Evolutionary conservation across 768 basidiomycete species (phyloP).

Genomic region (Phallus indusiatus): DNA sequence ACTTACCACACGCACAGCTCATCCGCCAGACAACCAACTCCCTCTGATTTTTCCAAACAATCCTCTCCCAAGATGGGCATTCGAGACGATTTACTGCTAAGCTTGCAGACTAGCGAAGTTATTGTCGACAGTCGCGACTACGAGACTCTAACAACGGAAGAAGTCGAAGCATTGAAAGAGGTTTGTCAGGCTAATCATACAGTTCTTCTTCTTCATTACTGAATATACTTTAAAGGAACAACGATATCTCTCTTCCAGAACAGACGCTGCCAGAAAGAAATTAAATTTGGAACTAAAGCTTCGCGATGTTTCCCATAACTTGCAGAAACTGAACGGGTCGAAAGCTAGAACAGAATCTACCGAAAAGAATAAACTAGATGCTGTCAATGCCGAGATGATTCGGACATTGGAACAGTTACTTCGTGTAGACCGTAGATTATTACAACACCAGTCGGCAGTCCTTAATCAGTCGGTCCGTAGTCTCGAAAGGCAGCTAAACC

Average conservation of each 20-base stretch:
- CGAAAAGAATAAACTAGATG: slow-evolving; percentile 59
- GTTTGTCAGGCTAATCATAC: slow-evolving; percentile 26
- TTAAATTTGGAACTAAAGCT: slow-evolving; percentile 78
- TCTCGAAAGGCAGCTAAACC: slow-evolving; percentile 44
- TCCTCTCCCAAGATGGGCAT: slow-evolving; percentile 27
- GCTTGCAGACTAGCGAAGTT: slow-evolving; percentile 87
- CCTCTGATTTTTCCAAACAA: neutral
- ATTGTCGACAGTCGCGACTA: slow-evolving; percentile 83
- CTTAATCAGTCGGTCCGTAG: slow-evolving; percentile 60
- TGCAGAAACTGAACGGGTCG: slow-evolving; percentile 53
- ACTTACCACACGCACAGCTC: too few relatives aligned
- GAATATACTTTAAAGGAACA: slow-evolving; percentile 47
- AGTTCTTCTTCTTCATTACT: slow-evolving; percentile 2
- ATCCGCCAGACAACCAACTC: too few relatives aligned
- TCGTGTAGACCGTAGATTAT: slow-evolving; percentile 48
- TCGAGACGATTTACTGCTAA: slow-evolving; percentile 79
- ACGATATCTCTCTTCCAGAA: slow-evolving; percentile 54
- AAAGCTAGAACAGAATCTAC: slow-evolving; percentile 55
- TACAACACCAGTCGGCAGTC: slow-evolving; percentile 79
- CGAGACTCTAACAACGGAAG: slow-evolving; percentile 65
- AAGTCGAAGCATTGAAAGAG: slow-evolving; percentile 64
- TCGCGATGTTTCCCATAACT: slow-evolving; percentile 72
- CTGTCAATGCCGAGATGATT: slow-evolving; percentile 62
- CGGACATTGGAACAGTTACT: slow-evolving; percentile 53
- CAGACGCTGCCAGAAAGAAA: slow-evolving; percentile 61